Conservation (phyloP, 179 eudicot species). For the Carnegiea gigantea region DNA sequence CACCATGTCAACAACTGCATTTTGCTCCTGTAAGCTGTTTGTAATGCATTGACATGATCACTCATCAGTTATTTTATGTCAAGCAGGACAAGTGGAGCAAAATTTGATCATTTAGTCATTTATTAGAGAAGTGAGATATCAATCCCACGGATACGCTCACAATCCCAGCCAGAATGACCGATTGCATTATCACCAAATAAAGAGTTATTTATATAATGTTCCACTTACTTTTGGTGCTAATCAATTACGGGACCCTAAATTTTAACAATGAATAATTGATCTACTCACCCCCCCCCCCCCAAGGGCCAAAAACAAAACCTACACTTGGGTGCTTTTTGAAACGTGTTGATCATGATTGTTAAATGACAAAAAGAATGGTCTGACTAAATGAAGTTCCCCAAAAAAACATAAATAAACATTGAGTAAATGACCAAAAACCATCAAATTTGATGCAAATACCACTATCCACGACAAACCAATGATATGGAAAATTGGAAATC, state of each 20-base stretch:
- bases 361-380: neutral
- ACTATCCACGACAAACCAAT: neutral
- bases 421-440: neutral
- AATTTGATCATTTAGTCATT: too few relatives aligned
- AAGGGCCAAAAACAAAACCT: too few relatives aligned
- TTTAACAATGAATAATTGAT: neutral
- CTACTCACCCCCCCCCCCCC: neutral
- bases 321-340: neutral
- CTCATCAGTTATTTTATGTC: neutral
- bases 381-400: neutral
- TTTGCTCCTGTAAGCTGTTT: neutral
- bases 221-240: neutral
- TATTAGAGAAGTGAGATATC: too few relatives aligned
- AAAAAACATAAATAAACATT: too few relatives aligned
- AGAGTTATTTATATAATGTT: neutral
- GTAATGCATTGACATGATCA: neutral
- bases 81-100: too few relatives aligned
- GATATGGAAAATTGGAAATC: neutral
- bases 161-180: too few relatives aligned
- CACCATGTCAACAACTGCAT: neutral
- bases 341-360: neutral
- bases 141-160: too few relatives aligned
- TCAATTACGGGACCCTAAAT: neutral
- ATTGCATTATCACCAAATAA: too few relatives aligned
- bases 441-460: neutral